Conservation (phyloP, 345 rosid genomes). For the Turnera subulata region DNA sequence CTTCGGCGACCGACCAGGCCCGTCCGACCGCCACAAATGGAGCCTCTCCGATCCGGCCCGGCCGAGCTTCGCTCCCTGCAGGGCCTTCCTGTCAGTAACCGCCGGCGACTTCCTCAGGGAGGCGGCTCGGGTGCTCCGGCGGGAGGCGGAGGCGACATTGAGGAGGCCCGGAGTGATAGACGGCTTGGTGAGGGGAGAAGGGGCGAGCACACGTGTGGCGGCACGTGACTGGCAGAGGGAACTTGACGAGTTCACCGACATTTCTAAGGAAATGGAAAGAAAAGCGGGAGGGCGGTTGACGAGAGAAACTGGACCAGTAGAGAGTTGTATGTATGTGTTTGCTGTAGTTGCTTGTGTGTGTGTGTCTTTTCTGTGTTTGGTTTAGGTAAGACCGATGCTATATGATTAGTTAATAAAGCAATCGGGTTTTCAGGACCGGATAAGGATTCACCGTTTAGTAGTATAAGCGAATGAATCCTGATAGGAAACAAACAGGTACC, state of each 20-base stretch:
- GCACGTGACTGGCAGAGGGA: conserved; percentile 38
- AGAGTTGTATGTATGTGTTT: not conserved
- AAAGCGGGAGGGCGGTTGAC: too few relatives aligned
- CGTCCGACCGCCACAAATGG: conserved; percentile 72
- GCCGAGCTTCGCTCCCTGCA: conserved; percentile 48
- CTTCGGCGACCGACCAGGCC: conserved; percentile 69
- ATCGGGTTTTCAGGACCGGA: too few relatives aligned
- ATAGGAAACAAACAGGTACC: too few relatives aligned
- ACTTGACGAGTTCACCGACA: conserved; percentile 49
- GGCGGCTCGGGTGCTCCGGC: conserved; percentile 20
- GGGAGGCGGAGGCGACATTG: conserved; percentile 22
- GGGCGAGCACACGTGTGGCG: conserved; percentile 12
- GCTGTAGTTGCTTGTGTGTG: too few relatives aligned
- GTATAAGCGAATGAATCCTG: too few relatives aligned
- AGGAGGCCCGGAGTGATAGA: conserved; percentile 22
- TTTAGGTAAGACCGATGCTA: too few relatives aligned
- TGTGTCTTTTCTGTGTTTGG: not conserved
- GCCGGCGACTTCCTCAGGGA: conserved; percentile 34
- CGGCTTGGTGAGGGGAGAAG: conserved; percentile 27
- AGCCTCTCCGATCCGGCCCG: conserved; percentile 50
- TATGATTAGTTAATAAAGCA: too few relatives aligned
- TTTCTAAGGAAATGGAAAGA: conserved; percentile 25
- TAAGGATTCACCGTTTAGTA: too few relatives aligned
- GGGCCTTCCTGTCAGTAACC: conserved; percentile 35
- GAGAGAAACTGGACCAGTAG: not conserved